Conservation (phyloP, 257 asterid genomes). For the Scutellaria baicalensis region DNA sequence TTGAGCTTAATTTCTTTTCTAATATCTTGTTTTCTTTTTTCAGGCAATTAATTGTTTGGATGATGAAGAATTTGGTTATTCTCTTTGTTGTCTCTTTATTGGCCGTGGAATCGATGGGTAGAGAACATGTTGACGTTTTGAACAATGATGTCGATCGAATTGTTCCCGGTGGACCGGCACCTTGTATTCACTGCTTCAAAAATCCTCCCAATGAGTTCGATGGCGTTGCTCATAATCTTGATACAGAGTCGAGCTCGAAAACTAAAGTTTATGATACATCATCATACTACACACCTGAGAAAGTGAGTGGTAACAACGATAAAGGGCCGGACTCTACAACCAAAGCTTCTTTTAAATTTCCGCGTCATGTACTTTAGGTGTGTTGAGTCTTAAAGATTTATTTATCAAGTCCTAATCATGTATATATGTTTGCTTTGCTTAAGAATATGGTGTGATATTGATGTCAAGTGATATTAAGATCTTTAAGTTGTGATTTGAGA, state of each 20-base stretch:
- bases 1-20: neutral
- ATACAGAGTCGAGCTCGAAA: neutral
- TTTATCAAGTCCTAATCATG: neutral
- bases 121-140: neutral
- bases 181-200: conserved; percentile 18
- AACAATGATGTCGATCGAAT: conserved; percentile 1
- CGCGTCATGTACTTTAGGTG: neutral
- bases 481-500: neutral
- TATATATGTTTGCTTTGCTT: neutral
- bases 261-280: neutral
- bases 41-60: neutral
- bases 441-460: neutral
- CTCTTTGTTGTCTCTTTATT: conserved; percentile 6
- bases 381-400: neutral
- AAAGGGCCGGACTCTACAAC: neutral
- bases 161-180: conserved; percentile 20
- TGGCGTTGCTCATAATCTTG: neutral
- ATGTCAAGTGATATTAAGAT: neutral
- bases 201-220: neutral
- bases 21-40: neutral
- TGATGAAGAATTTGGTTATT: conserved; percentile 8
- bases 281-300: neutral
- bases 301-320: neutral
- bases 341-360: neutral
- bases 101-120: neutral